Conservation (phyloP, 345 rosid species). For the Pistacia atlantica region DNA sequence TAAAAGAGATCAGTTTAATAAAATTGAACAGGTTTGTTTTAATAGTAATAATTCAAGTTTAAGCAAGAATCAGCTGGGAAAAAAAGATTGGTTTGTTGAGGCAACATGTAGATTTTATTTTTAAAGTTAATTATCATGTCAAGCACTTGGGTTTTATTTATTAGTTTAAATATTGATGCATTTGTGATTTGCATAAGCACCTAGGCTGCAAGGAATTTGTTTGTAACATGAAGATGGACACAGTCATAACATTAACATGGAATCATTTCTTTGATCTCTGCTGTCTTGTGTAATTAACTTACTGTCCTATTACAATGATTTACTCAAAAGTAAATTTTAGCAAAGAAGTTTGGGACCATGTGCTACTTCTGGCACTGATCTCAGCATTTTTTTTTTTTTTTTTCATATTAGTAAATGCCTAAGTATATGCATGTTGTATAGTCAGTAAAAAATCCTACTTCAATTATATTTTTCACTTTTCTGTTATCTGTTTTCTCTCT, state of each 20-base stretch:
- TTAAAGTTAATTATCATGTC: neutral
- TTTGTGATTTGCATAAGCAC: neutral
- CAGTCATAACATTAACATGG: neutral
- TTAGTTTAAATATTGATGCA: neutral
- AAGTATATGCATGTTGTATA: neutral
- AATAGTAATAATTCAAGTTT: constrained; percentile 9
- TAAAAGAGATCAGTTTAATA: constrained; percentile 80
- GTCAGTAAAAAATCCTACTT: neutral
- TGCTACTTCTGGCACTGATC: neutral
- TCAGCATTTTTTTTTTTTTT: neutral
- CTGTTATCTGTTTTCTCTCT: neutral
- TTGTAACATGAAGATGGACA: neutral
- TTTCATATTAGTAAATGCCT: neutral
- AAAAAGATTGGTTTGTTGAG: too few relatives aligned
- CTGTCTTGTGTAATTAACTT: neutral
- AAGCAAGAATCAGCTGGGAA: neutral
- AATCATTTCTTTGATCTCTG: neutral
- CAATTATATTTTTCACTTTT: neutral
- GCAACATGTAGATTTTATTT: too few relatives aligned
- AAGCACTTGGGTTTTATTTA: neutral
- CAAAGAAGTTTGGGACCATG: neutral
- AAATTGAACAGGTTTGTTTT: constrained; percentile 75
- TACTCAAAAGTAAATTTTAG: neutral
- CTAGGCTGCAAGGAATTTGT: neutral
- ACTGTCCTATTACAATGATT: neutral